Conservation (phyloP, 805 yeast genomes). For the Myxozyma geophila region DNA sequence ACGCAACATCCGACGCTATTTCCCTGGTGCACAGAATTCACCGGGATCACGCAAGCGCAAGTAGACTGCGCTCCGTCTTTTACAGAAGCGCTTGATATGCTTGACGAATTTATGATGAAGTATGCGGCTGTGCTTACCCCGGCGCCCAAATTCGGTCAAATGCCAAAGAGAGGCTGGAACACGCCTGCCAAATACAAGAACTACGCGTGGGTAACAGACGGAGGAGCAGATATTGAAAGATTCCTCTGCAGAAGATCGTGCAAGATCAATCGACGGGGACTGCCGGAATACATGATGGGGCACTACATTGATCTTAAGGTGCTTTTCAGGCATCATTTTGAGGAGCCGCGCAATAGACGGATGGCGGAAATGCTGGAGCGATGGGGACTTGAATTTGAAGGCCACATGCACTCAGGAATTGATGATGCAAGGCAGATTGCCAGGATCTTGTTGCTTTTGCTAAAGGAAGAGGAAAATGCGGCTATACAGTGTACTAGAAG, state of each 20-base stretch:
- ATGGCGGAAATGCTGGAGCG: constrained; percentile 28
- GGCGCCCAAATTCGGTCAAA: constrained; percentile 6
- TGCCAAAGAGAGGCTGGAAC: constrained; percentile 17
- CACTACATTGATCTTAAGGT: constrained; percentile 29
- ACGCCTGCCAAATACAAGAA: constrained; percentile 1
- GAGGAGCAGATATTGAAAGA: constrained; percentile 34
- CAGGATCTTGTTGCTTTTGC: constrained; percentile 4
- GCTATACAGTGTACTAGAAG: no score
- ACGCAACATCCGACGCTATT: constrained; percentile 5
- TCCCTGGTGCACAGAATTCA: constrained; percentile 20
- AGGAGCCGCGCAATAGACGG: not conserved
- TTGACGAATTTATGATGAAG: constrained; percentile 23
- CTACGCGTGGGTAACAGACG: constrained; percentile 33
- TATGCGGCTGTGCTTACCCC: constrained; percentile 21
- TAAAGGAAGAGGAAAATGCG: not conserved
- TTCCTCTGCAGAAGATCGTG: constrained; percentile 31
- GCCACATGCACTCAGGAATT: constrained; percentile 10
- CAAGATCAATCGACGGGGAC: constrained; percentile 20
- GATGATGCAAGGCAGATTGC: constrained; percentile 25
- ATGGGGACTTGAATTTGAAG: constrained; percentile 23
- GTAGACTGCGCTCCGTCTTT: constrained; percentile 31
- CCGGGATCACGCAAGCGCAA: constrained; percentile 31
- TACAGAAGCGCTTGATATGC: constrained; percentile 17
- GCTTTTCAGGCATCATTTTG: constrained; percentile 14
- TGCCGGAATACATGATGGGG: constrained; percentile 30